phyloP scores from a whole-genome alignment of 441 rosid genomes.

The Gossypium gossypioides region DNA sequence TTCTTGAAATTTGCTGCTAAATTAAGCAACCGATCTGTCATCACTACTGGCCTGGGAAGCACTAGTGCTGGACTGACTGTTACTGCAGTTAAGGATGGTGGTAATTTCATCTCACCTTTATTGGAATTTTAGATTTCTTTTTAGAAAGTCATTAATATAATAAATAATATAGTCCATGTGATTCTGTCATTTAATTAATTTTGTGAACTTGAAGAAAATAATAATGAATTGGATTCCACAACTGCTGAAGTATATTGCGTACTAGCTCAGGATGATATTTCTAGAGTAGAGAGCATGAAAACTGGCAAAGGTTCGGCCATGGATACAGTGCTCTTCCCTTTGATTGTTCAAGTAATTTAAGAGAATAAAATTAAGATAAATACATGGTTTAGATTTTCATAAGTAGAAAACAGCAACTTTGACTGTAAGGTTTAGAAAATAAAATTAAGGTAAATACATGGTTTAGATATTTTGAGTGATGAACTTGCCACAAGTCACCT shows the following conservation, averaged over 20 bases:
- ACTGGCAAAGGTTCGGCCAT: background rate
- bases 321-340: background rate
- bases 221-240: background rate
- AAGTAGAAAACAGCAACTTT: background rate
- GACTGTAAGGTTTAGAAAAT: too few relatives aligned
- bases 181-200: background rate
- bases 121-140: background rate
- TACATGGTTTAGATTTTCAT: background rate
- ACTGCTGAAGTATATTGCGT: background rate
- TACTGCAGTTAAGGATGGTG: slow-evolving; percentile 96
- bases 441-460: background rate
- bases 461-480: background rate
- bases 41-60: slow-evolving; percentile 95
- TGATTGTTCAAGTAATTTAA: background rate
- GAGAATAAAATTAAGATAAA: background rate
- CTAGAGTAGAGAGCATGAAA: background rate
- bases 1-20: slow-evolving; percentile 95
- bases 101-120: slow-evolving; percentile 26
- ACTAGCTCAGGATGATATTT: background rate
- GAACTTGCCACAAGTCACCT: background rate
- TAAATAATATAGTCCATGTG: background rate
- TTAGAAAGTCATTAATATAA: background rate
- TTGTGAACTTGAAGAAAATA: slow-evolving; percentile 3
- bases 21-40: slow-evolving; percentile 83
- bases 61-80: slow-evolving; percentile 98